These are phyloP conservation scores for Ophiostoma fasciatum DNA, from an alignment of 2,329 filamentous ascomycete genomes.

Conservation along the genomic window DNA sequence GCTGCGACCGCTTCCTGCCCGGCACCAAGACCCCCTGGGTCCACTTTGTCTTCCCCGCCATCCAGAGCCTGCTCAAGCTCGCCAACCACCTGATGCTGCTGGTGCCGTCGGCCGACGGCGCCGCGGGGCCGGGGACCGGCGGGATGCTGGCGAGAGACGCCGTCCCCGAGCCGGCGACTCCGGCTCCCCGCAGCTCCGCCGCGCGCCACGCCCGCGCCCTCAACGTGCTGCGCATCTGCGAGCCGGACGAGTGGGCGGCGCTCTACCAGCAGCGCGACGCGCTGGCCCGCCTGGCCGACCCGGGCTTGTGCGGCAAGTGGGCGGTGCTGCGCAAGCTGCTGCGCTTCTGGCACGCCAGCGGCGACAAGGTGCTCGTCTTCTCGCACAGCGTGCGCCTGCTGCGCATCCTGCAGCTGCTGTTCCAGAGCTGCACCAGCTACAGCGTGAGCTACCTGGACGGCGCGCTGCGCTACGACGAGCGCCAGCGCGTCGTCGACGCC, in stretches of 20 bases:
- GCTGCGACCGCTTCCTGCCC: slow-evolving; percentile 49
- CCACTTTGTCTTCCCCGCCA: slow-evolving; percentile 68
- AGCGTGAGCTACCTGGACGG: slow-evolving; percentile 87
- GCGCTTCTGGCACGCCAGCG: slow-evolving; percentile 75
- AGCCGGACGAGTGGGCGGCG: slow-evolving; percentile 60
- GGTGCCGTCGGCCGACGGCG: slow-evolving; percentile 51
- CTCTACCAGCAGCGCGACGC: slow-evolving; percentile 64
- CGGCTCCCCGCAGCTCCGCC: not conserved
- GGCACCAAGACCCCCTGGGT: slow-evolving; percentile 37
- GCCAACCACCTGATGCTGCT: slow-evolving; percentile 86
- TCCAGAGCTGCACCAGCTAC: slow-evolving; percentile 78
- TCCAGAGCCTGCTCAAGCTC: slow-evolving; percentile 71
- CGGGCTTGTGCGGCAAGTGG: slow-evolving; percentile 95
- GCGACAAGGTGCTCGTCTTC: slow-evolving; percentile 92
- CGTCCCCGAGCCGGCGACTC: not conserved
- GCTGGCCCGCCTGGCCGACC: slow-evolving; percentile 67
- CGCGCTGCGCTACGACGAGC: slow-evolving; percentile 66
- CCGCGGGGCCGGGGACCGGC: slow-evolving; percentile 16
- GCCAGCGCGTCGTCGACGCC: slow-evolving; percentile 67
- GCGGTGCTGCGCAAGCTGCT: slow-evolving; percentile 76
- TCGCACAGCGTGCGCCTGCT: slow-evolving; percentile 81
- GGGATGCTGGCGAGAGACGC: not conserved
- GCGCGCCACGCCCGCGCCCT: slow-evolving; percentile 71
- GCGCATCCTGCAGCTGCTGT: slow-evolving; percentile 70
- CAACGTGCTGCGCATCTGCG: slow-evolving; percentile 54